Base-by-base conservation (phyloP, 306 rosid genomes). In the Cicer judaicum region DNA sequence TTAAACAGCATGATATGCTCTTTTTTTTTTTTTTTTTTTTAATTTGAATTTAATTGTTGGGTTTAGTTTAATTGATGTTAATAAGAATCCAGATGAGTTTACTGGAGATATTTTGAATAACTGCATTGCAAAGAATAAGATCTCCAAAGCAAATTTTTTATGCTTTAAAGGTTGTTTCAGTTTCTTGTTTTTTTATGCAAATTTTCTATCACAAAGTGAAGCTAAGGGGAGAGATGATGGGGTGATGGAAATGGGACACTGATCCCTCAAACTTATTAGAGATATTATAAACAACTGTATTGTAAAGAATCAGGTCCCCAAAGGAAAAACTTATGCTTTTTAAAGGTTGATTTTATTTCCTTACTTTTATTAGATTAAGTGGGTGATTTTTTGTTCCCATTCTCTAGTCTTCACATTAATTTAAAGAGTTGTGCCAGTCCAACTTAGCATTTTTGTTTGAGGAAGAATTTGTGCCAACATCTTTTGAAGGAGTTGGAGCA, bases 271-370 rank as follows among this genome's bases (percentile, higher is more conserved):
- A 64, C 70, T 67, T 86, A 82, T 46, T 24, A 85, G 67, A 89
- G 99, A 94, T 84, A 95, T 94, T 62, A 61, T 94, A 73, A 94
- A 89, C 81, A 89, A 89, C 78, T 90, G 98, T 74, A 90, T 94
- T 76, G 89, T 88, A 15, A 94, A 92, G 86, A 94, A 94, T 88
- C 98, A 92, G 82, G 89, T 81, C 67, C 90, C 97, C 40, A 94
- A 92, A 83, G 99, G 97, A 41, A 90, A 89, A 85, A 85, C 99
- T n/a, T 93, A 92, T 72, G 88, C 92, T 24, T 24, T 50, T 84
- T 94, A 77, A 94, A 92, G 98, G 99, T 94, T 11, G 64, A 59
- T 42, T 76, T 65, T 81, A 47, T 68, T 43, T 46, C 60, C 49
- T 66, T 9, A 18, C 67, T 46, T 74, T 21, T 24, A 11, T 40